Evolutionary conservation across 2,329 filamentous ascomycete genomes (phyloP), one percentile per base, ranked within the genome.

Genomic region (Thermothelomyces thermophilus): DNA sequence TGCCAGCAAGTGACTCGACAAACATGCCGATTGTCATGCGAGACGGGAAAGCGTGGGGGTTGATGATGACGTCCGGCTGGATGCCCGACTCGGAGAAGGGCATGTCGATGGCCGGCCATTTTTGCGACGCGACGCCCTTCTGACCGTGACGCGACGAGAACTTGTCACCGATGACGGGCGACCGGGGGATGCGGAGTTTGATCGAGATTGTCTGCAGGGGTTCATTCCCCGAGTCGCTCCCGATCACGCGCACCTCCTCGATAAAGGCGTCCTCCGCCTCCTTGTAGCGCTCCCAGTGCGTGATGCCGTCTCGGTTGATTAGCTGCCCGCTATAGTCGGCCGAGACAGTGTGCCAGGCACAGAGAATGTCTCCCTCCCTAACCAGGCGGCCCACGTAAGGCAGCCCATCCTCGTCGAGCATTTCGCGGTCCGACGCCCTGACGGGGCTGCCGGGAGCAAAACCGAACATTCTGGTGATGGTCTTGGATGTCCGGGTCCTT

Each of bases 11-110:
- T 5, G 90, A 96, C 73, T 98, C 93, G 64, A 98, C 83, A 69
- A 98, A 97, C 88, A 97, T 97, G 64, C 93, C 93, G 65, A 98
- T 98, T 17, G 93, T 98, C 93, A 98, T 98, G 70, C 93, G 90
- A 40, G 91, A 97, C 7, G 93, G 93, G 78, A 98, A 98, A 64
- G 93, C 93, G 77, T 98, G 93, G 35, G 93, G 93, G 72, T 98
- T 98, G 76, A 98, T 98, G 70, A 98, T 98, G 62, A 95, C 78
- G 69, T 98, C 93, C 9, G 93, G 93, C 64, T 96, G 90, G 54
- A 98, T 97, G 47, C 93, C 93, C 5, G 86, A 87, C 71, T 98
- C 93, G 2, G 88, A 90, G 70, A 97, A 98, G 3, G 93, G 93
- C 87, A 98, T 93, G 66, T 97, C 90, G 52, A 87, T 74, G 2